These are phyloP conservation scores for Abrus pulchellus DNA, from an alignment of 306 rosid genomes.

Conservation along the genomic window DNA sequence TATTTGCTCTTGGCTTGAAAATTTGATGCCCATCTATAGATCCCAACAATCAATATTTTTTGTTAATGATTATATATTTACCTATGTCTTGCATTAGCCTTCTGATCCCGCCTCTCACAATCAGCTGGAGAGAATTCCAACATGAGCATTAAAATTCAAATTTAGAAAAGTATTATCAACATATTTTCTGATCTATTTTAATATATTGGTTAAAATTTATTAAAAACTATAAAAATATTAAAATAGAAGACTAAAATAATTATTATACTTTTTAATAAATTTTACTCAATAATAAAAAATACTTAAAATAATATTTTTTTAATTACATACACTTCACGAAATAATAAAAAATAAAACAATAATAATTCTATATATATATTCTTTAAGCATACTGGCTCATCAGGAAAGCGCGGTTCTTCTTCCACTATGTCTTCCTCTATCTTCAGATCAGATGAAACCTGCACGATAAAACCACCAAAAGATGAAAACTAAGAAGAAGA, in stretches of 20 bases:
- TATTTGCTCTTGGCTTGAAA: not conserved
- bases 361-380: not conserved
- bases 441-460: constrained; percentile 67
- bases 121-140: constrained; percentile 41
- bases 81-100: constrained; percentile 61
- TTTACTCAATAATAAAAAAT: no score
- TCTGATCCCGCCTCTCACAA: constrained; percentile 60
- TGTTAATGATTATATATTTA: not conserved
- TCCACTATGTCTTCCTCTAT: constrained; percentile 42
- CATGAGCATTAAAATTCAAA: not conserved
- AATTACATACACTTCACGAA: no score
- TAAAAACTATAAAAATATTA: no score
- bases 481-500: not conserved
- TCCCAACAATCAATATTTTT: not conserved
- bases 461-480: not conserved
- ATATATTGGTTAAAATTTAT: no score
- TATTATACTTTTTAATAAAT: no score
- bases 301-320: no score
- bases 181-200: no score
- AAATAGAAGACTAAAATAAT: no score
- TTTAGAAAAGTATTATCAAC: not conserved
- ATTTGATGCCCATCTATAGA: not conserved
- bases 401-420: constrained; percentile 38
- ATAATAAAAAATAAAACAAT: not conserved
- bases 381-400: constrained; percentile 27